These are phyloP conservation scores for Arthrobotrys pseudoclavata DNA, from an alignment of 2,329 filamentous ascomycete genomes.

Conservation along the genomic window DNA sequence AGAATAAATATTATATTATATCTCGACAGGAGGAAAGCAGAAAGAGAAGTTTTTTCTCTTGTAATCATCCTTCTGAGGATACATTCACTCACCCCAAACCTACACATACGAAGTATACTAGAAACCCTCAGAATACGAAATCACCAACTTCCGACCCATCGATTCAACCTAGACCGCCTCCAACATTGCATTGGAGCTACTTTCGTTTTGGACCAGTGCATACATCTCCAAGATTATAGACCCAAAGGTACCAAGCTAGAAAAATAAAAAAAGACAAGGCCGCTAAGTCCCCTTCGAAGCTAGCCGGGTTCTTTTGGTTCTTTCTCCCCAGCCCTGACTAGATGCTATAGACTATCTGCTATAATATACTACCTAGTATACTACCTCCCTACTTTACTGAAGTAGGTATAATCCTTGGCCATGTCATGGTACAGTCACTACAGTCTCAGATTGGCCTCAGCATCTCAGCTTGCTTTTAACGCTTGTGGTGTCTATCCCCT, in stretches of 20 bases:
- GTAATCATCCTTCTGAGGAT: slow-evolving; percentile 18
- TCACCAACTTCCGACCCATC: neutral
- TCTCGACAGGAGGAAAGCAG: neutral
- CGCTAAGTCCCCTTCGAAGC: slow-evolving; percentile 14
- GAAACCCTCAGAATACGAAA: too few relatives aligned
- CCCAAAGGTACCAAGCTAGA: slow-evolving; percentile 29
- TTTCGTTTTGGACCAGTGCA: slow-evolving; percentile 16
- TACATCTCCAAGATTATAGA: slow-evolving; percentile 2
- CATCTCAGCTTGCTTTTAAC: slow-evolving; percentile 16
- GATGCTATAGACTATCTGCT: neutral
- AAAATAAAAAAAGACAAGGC: slow-evolving; percentile 1
- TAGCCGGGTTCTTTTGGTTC: slow-evolving; percentile 7
- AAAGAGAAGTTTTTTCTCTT: neutral
- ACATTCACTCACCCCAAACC: neutral
- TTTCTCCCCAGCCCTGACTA: slow-evolving; percentile 19
- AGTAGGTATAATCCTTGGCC: neutral
- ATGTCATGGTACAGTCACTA: slow-evolving; percentile 2
- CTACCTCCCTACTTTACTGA: neutral
- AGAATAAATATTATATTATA: too few relatives aligned
- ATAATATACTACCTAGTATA: neutral
- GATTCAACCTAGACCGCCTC: neutral
- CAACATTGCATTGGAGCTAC: slow-evolving; percentile 30
- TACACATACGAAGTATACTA: too few relatives aligned
- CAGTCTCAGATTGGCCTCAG: slow-evolving; percentile 17
- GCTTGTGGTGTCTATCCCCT: slow-evolving; percentile 7